These are phyloP conservation scores for Thymus mandschuricus DNA, from an alignment of 257 asterid species.

Conservation along the genomic window DNA sequence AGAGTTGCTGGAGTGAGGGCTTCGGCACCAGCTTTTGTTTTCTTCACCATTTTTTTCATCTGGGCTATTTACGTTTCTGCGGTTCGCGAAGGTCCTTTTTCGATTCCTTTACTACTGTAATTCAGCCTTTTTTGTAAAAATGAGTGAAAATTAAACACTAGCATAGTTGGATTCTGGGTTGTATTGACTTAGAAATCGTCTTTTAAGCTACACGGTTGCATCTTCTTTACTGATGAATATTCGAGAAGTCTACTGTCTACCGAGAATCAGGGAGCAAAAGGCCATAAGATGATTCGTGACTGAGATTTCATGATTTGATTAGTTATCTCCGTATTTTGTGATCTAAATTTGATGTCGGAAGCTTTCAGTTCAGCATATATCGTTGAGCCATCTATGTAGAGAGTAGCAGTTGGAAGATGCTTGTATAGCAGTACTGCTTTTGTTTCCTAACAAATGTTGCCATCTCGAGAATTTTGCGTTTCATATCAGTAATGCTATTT, in stretches of 20 bases:
- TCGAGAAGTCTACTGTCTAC: neutral
- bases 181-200: neutral
- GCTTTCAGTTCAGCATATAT: neutral
- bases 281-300: neutral
- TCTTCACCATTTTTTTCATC: constrained; percentile 45
- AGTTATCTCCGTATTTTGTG: constrained; percentile 14
- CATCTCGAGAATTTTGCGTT: neutral
- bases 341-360: neutral
- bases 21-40: constrained; percentile 59
- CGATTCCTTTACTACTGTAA: constrained; percentile 5
- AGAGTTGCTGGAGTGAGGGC: constrained; percentile 54
- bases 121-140: constrained; percentile 17
- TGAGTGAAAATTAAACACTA: neutral
- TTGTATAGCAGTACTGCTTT: neutral
- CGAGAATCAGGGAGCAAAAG: neutral
- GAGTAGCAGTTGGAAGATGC: constrained; percentile 19
- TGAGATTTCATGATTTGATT: neutral
- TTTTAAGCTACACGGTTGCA: neutral
- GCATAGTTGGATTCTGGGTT: constrained; percentile 2
- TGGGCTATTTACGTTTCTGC: constrained; percentile 48
- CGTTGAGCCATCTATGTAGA: neutral
- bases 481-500: neutral
- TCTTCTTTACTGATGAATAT: neutral
- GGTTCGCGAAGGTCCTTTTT: constrained; percentile 45
- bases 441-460: neutral